Percentiles rank a stretch among this genome's conserved stretches.
phyloP scores from a whole-genome alignment of 345 rosid species.

The Eucalyptus caleyi region DNA sequence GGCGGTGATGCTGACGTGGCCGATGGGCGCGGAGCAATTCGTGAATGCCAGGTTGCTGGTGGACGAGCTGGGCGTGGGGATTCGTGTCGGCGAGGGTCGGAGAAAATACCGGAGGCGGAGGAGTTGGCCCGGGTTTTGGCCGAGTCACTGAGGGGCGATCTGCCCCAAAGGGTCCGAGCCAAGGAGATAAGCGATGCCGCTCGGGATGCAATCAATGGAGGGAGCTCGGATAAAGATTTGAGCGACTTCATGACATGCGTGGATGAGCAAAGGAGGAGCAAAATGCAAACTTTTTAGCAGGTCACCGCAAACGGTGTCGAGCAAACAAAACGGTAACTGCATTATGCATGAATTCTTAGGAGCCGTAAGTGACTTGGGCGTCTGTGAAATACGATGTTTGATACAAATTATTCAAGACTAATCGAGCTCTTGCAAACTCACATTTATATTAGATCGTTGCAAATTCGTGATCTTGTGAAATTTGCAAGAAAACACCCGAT shows the following conservation, averaged over 20 bases:
- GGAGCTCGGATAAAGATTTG: slow-evolving; percentile 29
- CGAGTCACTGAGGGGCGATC: background rate
- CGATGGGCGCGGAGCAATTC: slow-evolving; percentile 65
- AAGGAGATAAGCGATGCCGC: slow-evolving; percentile 12
- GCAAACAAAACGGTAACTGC: fast-evolving
- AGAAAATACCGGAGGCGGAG: slow-evolving; percentile 35
- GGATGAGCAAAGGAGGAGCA: background rate
- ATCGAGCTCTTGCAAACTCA: no score
- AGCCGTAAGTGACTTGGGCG: fast-evolving
- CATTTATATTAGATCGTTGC: no score
- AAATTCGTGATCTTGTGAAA: no score
- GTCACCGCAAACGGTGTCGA: fast-evolving
- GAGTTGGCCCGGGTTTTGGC: slow-evolving; percentile 16
- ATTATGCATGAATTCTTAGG: no score
- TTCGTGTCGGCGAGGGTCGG: slow-evolving; percentile 26
- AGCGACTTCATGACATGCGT: slow-evolving; percentile 2
- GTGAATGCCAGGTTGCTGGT: slow-evolving; percentile 36
- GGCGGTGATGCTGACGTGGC: slow-evolving; percentile 40
- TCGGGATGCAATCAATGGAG: slow-evolving; percentile 25
- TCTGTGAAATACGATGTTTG: no score
- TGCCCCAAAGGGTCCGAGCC: slow-evolving; percentile 7
- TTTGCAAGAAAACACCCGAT: no score
- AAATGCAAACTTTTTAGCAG: background rate
- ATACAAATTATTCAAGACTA: no score
- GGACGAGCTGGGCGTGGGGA: slow-evolving; percentile 41